phyloP scores from a whole-genome alignment of 352 stramenopile species.

The Phytophthora agathidicida region DNA sequence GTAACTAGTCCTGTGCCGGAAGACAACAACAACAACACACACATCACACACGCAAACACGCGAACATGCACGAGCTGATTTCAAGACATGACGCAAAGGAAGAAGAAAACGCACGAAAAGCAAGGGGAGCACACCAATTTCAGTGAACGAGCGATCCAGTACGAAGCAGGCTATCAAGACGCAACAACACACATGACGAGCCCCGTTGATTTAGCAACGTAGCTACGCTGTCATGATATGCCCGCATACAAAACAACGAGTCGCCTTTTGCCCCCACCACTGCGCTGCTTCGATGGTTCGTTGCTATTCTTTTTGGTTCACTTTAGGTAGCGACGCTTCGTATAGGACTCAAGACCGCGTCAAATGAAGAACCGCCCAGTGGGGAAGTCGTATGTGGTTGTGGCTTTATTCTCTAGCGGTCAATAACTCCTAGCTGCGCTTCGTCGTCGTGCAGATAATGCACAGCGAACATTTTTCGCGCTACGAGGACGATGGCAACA shows the following conservation, averaged over 20 bases:
- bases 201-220: conserved; percentile 16
- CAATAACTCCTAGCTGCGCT: too few relatives aligned
- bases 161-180: conserved; percentile 12
- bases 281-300: too few relatives aligned
- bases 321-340: conserved; percentile 25
- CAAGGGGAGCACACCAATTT: conserved; percentile 12
- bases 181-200: conserved; percentile 31
- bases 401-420: too few relatives aligned
- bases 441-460: conserved; percentile 11
- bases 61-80: conserved; percentile 23
- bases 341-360: too few relatives aligned
- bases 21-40: conserved; percentile 23
- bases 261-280: conserved; percentile 29
- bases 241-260: conserved; percentile 26
- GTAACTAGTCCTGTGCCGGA: conserved; percentile 15
- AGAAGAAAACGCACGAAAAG: conserved; percentile 16
- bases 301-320: conserved; percentile 7
- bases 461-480: conserved; percentile 1
- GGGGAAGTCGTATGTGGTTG: too few relatives aligned
- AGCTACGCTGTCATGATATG: conserved; percentile 16
- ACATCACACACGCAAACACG: conserved; percentile 19
- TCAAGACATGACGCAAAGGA: conserved; percentile 25
- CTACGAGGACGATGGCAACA: background rate
- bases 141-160: conserved; percentile 7
- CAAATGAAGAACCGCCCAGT: too few relatives aligned